phyloP scores from a whole-genome alignment of 1,284 basidiomycete species.

The Ganoderma multipileum region DNA sequence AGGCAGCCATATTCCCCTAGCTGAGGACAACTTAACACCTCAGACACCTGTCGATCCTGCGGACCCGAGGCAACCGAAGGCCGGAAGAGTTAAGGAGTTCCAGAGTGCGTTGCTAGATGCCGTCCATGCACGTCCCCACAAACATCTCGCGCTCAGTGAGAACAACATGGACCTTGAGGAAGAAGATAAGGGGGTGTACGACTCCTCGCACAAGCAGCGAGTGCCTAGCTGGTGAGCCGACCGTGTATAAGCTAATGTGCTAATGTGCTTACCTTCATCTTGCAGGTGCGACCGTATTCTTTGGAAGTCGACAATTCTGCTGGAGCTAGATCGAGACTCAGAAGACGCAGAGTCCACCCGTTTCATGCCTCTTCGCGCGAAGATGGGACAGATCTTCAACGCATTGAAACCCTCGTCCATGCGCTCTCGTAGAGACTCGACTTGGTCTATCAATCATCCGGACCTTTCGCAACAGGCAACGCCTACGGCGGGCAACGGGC shows the following conservation, averaged over 20 bases:
- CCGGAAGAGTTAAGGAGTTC: slow-evolving; percentile 25
- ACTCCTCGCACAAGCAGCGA: slow-evolving; percentile 80
- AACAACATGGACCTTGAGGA: slow-evolving; percentile 47
- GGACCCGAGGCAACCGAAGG: slow-evolving; percentile 24
- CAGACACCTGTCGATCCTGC: slow-evolving; percentile 21
- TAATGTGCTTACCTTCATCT: slow-evolving; percentile 4
- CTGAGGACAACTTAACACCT: neutral
- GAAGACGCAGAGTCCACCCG: slow-evolving; percentile 46
- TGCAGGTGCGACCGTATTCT: slow-evolving; percentile 81
- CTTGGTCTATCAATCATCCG: slow-evolving; percentile 29
- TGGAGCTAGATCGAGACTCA: slow-evolving; percentile 45
- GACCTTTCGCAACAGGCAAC: slow-evolving; percentile 17
- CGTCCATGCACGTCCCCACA: slow-evolving; percentile 25
- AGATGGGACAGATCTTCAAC: slow-evolving; percentile 61
- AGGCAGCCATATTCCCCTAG: slow-evolving; percentile 12
- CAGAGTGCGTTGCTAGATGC: slow-evolving; percentile 27
- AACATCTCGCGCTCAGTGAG: slow-evolving; percentile 37
- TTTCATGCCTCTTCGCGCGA: slow-evolving; percentile 45
- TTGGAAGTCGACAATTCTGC: slow-evolving; percentile 73
- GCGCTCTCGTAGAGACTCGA: slow-evolving; percentile 51
- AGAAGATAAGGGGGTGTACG: slow-evolving; percentile 71
- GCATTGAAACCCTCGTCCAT: slow-evolving; percentile 57
- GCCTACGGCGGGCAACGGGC: neutral
- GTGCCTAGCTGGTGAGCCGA: slow-evolving; percentile 77
- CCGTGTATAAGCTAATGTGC: neutral